These are phyloP conservation scores for California macrophylla DNA, from an alignment of 441 rosid genomes.

Conservation along the genomic window DNA sequence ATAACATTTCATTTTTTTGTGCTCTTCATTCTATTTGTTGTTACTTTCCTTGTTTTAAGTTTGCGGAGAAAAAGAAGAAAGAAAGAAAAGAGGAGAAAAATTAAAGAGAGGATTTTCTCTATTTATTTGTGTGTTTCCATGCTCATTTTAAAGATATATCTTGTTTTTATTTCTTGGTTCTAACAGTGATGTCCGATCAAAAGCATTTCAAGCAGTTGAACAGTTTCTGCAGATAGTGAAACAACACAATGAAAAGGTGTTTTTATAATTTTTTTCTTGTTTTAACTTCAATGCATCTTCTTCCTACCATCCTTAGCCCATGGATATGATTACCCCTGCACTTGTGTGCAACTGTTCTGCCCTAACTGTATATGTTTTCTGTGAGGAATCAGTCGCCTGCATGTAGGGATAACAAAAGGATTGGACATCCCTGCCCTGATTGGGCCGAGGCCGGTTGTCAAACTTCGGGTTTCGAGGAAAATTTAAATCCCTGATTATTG, in stretches of 20 bases:
- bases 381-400: neutral
- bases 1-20: neutral
- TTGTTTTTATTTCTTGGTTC: conserved; percentile 4
- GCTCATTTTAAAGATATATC: neutral
- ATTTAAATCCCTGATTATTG: too few relatives aligned
- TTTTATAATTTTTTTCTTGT: conserved; percentile 10
- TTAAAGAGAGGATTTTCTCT: neutral
- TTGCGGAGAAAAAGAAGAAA: neutral
- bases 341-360: neutral
- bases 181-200: conserved; percentile 80
- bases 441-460: too few relatives aligned
- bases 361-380: neutral
- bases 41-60: neutral
- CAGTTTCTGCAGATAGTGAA: conserved; percentile 83
- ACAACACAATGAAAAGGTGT: conserved; percentile 79
- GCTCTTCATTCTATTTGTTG: neutral
- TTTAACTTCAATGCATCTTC: conserved; percentile 2
- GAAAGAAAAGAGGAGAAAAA: neutral
- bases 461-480: too few relatives aligned
- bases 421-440: neutral
- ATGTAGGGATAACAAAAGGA: neutral
- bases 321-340: neutral
- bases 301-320: neutral
- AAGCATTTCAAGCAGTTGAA: conserved; percentile 94
- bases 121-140: neutral